These are phyloP conservation scores for Apiotrichum gracile DNA, from an alignment of 1,284 basidiomycete species.

Conservation along the genomic window DNA sequence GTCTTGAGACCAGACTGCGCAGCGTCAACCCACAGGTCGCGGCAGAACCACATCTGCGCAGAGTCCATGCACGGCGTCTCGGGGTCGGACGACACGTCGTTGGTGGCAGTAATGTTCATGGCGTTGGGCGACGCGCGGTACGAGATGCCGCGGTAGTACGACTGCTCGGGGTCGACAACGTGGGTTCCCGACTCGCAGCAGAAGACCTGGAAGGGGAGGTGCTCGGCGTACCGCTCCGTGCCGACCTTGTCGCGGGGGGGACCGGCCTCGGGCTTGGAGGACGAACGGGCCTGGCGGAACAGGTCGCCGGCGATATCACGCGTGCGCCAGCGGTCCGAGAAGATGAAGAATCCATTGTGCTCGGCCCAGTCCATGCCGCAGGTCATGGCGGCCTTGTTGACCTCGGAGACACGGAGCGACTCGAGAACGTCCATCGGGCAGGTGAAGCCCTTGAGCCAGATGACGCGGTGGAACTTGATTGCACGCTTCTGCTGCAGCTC, in stretches of 20 bases:
- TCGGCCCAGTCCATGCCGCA: slow-evolving; percentile 99
- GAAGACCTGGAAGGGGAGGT: slow-evolving; percentile 92
- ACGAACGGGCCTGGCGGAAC: slow-evolving; percentile 89
- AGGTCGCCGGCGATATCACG: slow-evolving; percentile 92
- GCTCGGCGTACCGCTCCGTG: slow-evolving; percentile 73
- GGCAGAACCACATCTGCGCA: slow-evolving; percentile 90
- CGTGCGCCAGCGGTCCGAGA: slow-evolving; percentile 92
- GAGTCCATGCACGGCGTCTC: slow-evolving; percentile 86
- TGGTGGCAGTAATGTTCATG: slow-evolving; percentile 64
- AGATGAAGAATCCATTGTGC: slow-evolving; percentile 91
- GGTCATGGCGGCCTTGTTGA: slow-evolving; percentile 89
- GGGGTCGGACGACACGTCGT: slow-evolving; percentile 57
- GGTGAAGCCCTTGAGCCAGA: slow-evolving; percentile 96
- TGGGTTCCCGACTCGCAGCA: slow-evolving; percentile 95
- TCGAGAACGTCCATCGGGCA: slow-evolving; percentile 94
- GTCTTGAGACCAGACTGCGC: slow-evolving; percentile 62
- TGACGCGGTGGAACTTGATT: slow-evolving; percentile 77
- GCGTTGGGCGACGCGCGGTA: slow-evolving; percentile 74
- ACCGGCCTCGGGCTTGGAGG: slow-evolving; percentile 78
- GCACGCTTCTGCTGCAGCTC: slow-evolving; percentile 69
- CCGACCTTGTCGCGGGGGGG: slow-evolving; percentile 78
- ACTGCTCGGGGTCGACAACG: slow-evolving; percentile 84
- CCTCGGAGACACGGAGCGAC: slow-evolving; percentile 78
- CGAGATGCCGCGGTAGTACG: slow-evolving; percentile 77
- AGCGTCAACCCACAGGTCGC: slow-evolving; percentile 82